Base-by-base conservation (phyloP, 148 eudicot species). In the Gaultheria prostrata region DNA sequence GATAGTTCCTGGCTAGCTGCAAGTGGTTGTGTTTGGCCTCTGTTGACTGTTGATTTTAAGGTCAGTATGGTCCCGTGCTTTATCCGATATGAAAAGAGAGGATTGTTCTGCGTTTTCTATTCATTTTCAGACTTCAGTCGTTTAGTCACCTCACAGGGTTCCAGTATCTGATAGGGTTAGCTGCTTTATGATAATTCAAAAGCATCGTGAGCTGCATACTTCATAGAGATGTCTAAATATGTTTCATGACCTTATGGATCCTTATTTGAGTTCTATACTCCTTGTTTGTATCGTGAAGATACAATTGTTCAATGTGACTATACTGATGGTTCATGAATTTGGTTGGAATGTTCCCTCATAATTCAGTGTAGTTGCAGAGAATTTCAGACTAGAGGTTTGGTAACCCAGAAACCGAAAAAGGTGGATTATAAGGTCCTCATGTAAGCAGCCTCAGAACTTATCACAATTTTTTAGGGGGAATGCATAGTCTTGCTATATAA, bases 11-110 rank as follows among this genome's bases (percentile, higher is more conserved):
- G 26, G 51, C 50, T 43, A 48, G 21, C 78, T 43, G 12, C 21
- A 46, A 65, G 8, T n/a, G 8, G 14, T 75, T 46, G 17, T 20
- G 18, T 5, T 26, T 76, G 3, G 49, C 56, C 35, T 76, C 18
- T n/a, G 35, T 76, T 12, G 78, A 76, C 18, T n/a, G 35, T 76
- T 12, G 78, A 76, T 76, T 10, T 18, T 12, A 49, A 76, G 79
- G 9, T 49, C 18, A 76, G 54, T 24, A 26, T 24, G n/a, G 54
- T 48, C 21, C 26, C 24, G 8, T 67, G 57, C 13, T 24, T 2
- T 63, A 9, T 10, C 24, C 2, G 69, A 9, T 24, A 24, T 63
- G 10, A 8, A 63, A 28, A 9, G 69, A n/a, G 4, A 8, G 5
- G 10, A 0, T 24, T 24, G 0, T 63, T 2, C n/a, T n/a, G 17